Percentiles rank a stretch among this genome's conserved stretches.
Conservation (phyloP, 2,329 filamentous ascomycete species). For the Nothomitra cinnamomea region DNA sequence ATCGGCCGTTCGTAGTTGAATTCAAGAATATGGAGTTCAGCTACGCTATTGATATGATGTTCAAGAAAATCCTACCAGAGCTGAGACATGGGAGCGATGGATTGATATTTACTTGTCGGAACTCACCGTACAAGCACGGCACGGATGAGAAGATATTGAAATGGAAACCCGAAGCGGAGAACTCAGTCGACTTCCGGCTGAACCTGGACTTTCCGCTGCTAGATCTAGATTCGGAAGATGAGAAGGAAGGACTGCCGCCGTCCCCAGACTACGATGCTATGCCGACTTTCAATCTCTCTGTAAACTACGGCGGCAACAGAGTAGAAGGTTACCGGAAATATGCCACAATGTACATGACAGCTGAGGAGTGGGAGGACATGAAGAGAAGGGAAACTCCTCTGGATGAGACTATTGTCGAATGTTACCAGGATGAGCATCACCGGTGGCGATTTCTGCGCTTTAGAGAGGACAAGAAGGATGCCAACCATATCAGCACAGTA, state of each 20-base stretch:
- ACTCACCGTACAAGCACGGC: conserved; percentile 70
- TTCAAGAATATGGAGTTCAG: conserved; percentile 81
- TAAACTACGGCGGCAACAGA: conserved; percentile 43
- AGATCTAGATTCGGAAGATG: conserved; percentile 51
- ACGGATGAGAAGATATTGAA: conserved; percentile 91
- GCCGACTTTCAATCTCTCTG: conserved; percentile 55
- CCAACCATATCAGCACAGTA: conserved; percentile 75
- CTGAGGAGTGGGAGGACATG: conserved; percentile 67
- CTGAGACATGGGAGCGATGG: conserved; percentile 91
- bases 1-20: conserved; percentile 64
- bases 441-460: conserved; percentile 81
- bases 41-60: conserved; percentile 86
- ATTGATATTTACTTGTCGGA: conserved; percentile 91
- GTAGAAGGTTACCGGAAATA: conserved; percentile 43
- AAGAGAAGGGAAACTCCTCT: conserved; percentile 59
- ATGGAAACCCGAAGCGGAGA: conserved; percentile 93
- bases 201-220: conserved; percentile 56
- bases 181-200: conserved; percentile 84
- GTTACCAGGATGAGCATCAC: conserved; percentile 56
- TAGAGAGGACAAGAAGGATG: conserved; percentile 80
- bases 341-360: conserved; percentile 48
- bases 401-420: conserved; percentile 82
- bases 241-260: conserved; percentile 45
- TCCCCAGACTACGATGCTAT: conserved; percentile 66
- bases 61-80: conserved; percentile 64